Evolutionary conservation across 2,329 filamentous ascomycete genomes (phyloP).

Genomic region (Blastomyces gilchristii): DNA sequence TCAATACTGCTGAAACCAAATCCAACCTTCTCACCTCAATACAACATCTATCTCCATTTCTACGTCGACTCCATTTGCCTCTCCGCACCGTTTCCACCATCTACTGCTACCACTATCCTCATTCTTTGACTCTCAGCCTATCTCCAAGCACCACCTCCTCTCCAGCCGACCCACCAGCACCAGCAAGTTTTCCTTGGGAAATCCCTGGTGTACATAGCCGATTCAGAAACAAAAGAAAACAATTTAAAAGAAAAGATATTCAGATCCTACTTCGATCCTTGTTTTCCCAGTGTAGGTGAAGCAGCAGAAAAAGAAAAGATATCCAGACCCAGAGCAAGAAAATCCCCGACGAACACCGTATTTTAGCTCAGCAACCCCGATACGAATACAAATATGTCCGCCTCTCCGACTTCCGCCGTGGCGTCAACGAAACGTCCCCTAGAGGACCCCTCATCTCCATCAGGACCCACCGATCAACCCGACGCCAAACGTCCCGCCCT

Average conservation of each 20-base stretch:
- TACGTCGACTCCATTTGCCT: constrained; percentile 25
- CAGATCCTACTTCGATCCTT: constrained; percentile 32
- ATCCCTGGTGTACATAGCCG: constrained; percentile 73
- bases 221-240: constrained; percentile 48
- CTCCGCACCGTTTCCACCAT: constrained; percentile 24
- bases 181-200: constrained; percentile 90
- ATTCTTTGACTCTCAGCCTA: constrained; percentile 6
- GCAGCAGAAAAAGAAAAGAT: constrained; percentile 14
- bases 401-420: constrained; percentile 44
- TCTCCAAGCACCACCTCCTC: constrained; percentile 30
- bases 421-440: constrained; percentile 71
- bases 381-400: constrained; percentile 50
- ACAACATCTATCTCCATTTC: constrained; percentile 12
- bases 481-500: constrained; percentile 94
- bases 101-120: constrained; percentile 12
- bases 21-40: constrained; percentile 10
- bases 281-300: constrained; percentile 35
- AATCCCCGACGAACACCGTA: not conserved
- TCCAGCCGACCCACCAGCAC: constrained; percentile 46
- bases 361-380: constrained; percentile 17
- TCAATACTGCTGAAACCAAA: constrained; percentile 16
- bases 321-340: constrained; percentile 14
- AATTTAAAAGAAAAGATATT: constrained; percentile 38
- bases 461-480: constrained; percentile 80
- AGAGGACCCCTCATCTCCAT: constrained; percentile 93